Evolutionary conservation across 306 rosid genomes (phyloP).

Genomic region (Mucuna pruriens): DNA sequence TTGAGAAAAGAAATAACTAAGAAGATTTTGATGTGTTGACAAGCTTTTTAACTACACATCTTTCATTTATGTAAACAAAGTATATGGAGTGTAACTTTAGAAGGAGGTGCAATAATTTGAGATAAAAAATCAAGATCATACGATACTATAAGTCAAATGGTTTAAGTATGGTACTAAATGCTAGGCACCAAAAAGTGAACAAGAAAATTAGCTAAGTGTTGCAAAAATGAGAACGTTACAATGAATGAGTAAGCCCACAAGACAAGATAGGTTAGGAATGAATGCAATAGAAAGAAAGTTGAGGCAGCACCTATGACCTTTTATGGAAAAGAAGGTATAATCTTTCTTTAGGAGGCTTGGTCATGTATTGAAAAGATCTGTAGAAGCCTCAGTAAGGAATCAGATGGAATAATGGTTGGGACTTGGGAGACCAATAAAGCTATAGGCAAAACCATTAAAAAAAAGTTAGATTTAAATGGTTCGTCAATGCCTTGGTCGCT

Average conservation of each 20-base stretch:
- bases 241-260: not conserved
- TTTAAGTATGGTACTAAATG: not conserved
- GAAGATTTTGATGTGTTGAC: not conserved
- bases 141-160: too few species aligned
- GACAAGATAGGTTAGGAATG: not conserved
- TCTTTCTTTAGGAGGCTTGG: not conserved
- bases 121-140: too few species aligned
- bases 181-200: not conserved
- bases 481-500: not conserved
- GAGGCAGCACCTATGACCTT: not conserved
- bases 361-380: not conserved
- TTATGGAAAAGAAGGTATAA: not conserved
- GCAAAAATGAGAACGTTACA: not conserved
- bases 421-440: not conserved
- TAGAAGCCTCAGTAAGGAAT: not conserved
- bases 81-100: not conserved
- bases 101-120: not conserved
- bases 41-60: not conserved
- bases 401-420: not conserved
- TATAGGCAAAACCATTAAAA: not conserved
- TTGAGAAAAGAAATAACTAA: not conserved
- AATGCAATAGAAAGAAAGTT: not conserved
- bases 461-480: not conserved
- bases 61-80: not conserved
- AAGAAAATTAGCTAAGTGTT: not conserved